phyloP scores from a whole-genome alignment of 2,329 filamentous ascomycete genomes.

The Tolypocladium album region DNA sequence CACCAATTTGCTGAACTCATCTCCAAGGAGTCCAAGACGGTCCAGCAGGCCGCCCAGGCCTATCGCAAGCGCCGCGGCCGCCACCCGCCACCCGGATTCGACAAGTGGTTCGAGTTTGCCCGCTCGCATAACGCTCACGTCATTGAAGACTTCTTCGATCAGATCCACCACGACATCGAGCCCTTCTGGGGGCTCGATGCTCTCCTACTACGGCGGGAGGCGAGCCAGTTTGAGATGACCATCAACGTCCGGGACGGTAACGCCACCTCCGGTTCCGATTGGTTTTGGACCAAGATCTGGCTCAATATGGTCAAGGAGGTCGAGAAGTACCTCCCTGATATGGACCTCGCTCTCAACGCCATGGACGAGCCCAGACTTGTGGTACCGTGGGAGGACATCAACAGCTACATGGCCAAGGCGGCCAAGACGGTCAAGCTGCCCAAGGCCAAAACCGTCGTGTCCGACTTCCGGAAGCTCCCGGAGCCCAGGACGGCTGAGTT shows the following conservation, averaged over 20 bases:
- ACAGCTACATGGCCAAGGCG: constrained; percentile 41
- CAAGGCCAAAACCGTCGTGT: constrained; percentile 31
- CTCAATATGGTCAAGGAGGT: constrained; percentile 40
- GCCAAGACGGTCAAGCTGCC: constrained; percentile 33
- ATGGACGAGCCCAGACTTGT: constrained; percentile 59
- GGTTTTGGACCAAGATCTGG: constrained; percentile 50
- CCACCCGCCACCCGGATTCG: constrained; percentile 53
- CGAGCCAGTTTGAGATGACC: constrained; percentile 47
- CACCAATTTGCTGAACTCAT: constrained; percentile 26
- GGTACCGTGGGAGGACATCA: constrained; percentile 51
- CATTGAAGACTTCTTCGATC: constrained; percentile 54
- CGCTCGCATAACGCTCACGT: constrained; percentile 39
- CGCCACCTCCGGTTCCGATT: constrained; percentile 40
- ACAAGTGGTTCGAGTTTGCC: constrained; percentile 49
- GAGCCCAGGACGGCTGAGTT: constrained; percentile 23
- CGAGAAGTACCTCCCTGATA: constrained; percentile 49
- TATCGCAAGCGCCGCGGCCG: constrained; percentile 49
- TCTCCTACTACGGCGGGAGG: constrained; percentile 37
- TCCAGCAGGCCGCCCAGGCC: constrained; percentile 43
- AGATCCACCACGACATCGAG: constrained; percentile 50
- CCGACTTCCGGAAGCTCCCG: constrained; percentile 31
- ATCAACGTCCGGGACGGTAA: constrained; percentile 45
- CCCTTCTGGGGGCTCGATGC: constrained; percentile 46
- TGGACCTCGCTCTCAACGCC: constrained; percentile 56
- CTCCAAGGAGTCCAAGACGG: constrained; percentile 33